Base-by-base conservation (phyloP, 2,329 filamentous ascomycete genomes). In the Penicillium decumbens region DNA sequence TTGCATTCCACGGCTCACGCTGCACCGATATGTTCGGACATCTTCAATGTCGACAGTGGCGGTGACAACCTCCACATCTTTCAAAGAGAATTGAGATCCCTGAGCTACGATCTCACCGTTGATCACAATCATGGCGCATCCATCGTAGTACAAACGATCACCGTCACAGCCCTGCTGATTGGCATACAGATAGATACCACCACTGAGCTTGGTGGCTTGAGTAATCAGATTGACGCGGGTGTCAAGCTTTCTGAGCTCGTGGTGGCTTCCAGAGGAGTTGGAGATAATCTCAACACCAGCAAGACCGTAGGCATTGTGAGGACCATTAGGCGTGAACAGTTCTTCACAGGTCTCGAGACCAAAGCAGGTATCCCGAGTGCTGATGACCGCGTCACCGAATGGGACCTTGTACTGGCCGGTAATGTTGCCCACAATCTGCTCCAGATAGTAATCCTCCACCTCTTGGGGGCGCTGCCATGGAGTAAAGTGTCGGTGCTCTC, bases 41-140 rank as follows among this genome's bases (percentile, higher is more conserved):
- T 88, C 83, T 60, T 92, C 88, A 1, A 88, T 72, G 58, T 87
- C 83, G 6, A 87, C 75, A 0, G 82, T 87, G 2, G 84, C 84
- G 4, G 77, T 80, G 15, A 84, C 69, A 3, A 87, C 82, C 58
- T 87, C 83, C 5, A 87, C 83, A 35, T 84, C 80, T 38, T 79
- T 77, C 8, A 87, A 66, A 12, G 75, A 79, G 68, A 88, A 88
- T 58, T 88, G 84, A 0, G 77, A 78, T 1, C 80, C 82, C 63
- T 88, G 84, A 1, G 81, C 83, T 1, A 87, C 74, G 37, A 84
- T 77, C 13, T 79, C 75, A 7, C 83, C 84, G 51, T 81, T 83
- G 50, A 80, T 70, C 9, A 85, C 72, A 49, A 87, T 83, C 73
- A 86, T 80, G 8, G 80, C 76, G 48, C 77, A 83, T 10, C 83